Conservation (phyloP, 1,284 basidiomycete genomes). For the Pyrrhoderma lamaoense region DNA sequence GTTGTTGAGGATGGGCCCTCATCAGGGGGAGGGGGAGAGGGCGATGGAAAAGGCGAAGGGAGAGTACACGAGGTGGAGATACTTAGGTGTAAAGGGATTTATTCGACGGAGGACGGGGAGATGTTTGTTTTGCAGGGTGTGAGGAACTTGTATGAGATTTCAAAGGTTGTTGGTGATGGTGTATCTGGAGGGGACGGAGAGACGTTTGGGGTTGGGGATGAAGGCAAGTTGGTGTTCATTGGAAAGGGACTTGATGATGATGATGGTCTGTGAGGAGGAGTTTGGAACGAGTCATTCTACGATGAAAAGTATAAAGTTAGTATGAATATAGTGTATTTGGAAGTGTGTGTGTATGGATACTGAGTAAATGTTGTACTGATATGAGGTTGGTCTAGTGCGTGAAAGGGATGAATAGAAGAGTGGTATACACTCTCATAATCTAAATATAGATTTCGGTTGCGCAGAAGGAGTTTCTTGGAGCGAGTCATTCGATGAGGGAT, state of each 20-base stretch:
- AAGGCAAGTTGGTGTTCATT: slow-evolving; percentile 82
- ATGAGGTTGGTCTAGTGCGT: too few species aligned
- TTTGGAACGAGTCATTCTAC: slow-evolving; percentile 30
- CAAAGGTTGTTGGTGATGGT: slow-evolving; percentile 36
- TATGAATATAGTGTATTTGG: too few species aligned
- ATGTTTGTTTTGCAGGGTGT: slow-evolving; percentile 82
- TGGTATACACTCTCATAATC: too few species aligned
- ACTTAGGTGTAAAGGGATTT: slow-evolving; percentile 79
- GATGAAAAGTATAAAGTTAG: too few species aligned
- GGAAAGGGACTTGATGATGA: slow-evolving; percentile 63
- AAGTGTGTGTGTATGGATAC: too few species aligned
- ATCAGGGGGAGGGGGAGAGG: too few species aligned
- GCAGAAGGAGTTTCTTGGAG: too few species aligned
- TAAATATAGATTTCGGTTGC: too few species aligned
- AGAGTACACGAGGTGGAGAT: slow-evolving; percentile 40
- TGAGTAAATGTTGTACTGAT: too few species aligned
- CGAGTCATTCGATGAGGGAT: too few species aligned
- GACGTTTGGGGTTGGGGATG: slow-evolving; percentile 42
- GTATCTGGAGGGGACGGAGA: slow-evolving; percentile 23
- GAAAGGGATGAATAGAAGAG: too few species aligned
- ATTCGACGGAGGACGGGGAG: slow-evolving; percentile 44
- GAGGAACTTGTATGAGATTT: slow-evolving; percentile 76
- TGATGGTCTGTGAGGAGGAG: slow-evolving; percentile 48
- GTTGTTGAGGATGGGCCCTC: slow-evolving; percentile 21
- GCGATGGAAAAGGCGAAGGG: too few species aligned